phyloP scores from a whole-genome alignment of 2,329 filamentous ascomycete genomes.

The Xylariomycetidae sp. region DNA sequence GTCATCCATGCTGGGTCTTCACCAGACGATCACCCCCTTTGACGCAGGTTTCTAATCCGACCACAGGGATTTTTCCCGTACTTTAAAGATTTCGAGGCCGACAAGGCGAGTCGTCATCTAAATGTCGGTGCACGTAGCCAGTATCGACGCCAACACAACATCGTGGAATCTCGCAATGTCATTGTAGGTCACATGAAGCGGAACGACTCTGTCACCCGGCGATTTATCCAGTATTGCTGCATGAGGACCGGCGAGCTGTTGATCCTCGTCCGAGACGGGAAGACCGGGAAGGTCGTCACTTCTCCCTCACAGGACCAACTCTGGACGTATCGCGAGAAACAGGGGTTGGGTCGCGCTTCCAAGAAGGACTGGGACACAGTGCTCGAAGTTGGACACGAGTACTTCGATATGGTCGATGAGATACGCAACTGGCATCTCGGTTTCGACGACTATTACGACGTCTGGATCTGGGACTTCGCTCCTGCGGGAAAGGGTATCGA shows the following conservation, averaged over 20 bases:
- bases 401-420: constrained; percentile 18
- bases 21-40: too few species aligned
- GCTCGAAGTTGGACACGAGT: constrained; percentile 17
- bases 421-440: constrained; percentile 20
- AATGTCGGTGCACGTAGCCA: constrained; percentile 19
- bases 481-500: constrained; percentile 12
- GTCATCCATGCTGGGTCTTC: not conserved
- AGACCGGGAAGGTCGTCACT: constrained; percentile 23
- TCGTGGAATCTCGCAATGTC: constrained; percentile 24
- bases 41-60: constrained; percentile 10
- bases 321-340: constrained; percentile 22
- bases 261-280: constrained; percentile 25
- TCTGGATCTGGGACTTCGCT: constrained; percentile 27
- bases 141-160: constrained; percentile 16
- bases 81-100: constrained; percentile 18
- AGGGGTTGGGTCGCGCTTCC: constrained; percentile 17
- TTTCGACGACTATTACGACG: constrained; percentile 25
- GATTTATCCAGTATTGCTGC: constrained; percentile 26
- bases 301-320: constrained; percentile 17
- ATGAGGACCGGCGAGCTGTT: constrained; percentile 23
- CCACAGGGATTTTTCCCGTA: constrained; percentile 22
- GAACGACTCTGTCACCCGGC: constrained; percentile 25
- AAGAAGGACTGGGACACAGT: constrained; percentile 20
- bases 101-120: constrained; percentile 15
- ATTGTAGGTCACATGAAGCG: constrained; percentile 30